Evolutionary conservation across 1,284 basidiomycete species (phyloP).

Genomic region (Sanghuangporus sanghuang): DNA sequence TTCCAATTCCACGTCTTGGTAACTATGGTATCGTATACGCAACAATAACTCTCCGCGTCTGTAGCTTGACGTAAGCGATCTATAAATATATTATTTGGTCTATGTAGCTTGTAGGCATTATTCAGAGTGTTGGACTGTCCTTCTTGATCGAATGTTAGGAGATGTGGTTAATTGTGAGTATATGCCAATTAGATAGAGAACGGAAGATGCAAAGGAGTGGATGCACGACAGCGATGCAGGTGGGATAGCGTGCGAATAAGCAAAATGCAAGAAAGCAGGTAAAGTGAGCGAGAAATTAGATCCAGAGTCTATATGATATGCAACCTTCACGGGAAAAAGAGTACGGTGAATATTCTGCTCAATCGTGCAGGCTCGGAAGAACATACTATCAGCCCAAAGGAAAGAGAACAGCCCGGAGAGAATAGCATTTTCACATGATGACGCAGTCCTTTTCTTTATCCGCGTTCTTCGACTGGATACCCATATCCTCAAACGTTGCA

Average conservation of each 20-base stretch:
- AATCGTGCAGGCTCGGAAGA: neutral
- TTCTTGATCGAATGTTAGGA: neutral
- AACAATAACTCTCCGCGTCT: too few relatives aligned
- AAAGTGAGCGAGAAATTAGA: neutral
- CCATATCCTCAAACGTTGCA: constrained; percentile 15
- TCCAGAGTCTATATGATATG: neutral
- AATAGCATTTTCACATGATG: constrained; percentile 1
- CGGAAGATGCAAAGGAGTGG: neutral
- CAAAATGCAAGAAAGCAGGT: neutral
- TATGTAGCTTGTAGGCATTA: neutral
- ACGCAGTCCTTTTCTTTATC: constrained; percentile 14
- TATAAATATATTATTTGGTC: neutral
- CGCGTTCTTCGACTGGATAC: constrained; percentile 3
- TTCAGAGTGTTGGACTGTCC: neutral
- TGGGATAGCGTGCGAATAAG: neutral
- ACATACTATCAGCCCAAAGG: neutral
- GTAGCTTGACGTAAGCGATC: too few relatives aligned
- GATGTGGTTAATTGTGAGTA: neutral
- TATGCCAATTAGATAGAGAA: neutral
- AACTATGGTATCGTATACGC: too few relatives aligned
- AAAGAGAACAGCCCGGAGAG: neutral
- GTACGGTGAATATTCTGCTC: neutral
- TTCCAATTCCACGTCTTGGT: too few relatives aligned
- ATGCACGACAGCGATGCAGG: neutral
- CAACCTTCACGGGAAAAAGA: neutral